phyloP scores from a whole-genome alignment of 352 stramenopile species.

The Globisporangium cylindrosporum region DNA sequence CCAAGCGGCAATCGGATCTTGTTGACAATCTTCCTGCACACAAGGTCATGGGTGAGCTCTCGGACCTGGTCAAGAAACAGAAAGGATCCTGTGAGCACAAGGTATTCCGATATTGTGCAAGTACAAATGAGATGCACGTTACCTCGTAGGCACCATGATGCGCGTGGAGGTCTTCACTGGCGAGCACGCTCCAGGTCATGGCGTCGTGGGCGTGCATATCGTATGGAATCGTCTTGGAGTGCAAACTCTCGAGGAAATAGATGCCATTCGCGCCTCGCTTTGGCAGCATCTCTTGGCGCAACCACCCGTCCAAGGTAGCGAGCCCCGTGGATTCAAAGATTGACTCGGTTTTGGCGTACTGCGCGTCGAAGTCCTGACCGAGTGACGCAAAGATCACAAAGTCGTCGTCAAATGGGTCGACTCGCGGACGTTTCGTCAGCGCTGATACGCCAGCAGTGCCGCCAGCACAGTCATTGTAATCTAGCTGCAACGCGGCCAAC shows the following conservation, averaged over 20 bases:
- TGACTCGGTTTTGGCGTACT: constrained; percentile 25
- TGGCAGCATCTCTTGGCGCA: not conserved
- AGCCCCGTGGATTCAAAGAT: constrained; percentile 25
- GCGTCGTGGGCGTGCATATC: not conserved
- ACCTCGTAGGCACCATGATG: constrained; percentile 9
- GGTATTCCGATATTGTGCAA: not conserved
- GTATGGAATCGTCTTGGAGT: not conserved
- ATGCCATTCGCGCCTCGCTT: constrained; percentile 15
- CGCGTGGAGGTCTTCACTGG: not conserved
- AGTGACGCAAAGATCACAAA: constrained; percentile 31
- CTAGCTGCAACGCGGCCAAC: not conserved
- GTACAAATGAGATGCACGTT: too few species aligned
- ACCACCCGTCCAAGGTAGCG: constrained; percentile 22
- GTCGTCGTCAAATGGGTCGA: constrained; percentile 1
- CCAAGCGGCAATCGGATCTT: constrained; percentile 4
- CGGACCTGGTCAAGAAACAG: constrained; percentile 2
- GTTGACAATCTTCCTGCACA: constrained; percentile 9
- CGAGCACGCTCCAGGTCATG: not conserved
- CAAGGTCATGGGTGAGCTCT: constrained; percentile 1
- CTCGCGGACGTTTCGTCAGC: not conserved
- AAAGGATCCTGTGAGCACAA: not conserved
- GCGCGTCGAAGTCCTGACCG: constrained; percentile 20
- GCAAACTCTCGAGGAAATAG: constrained; percentile 19
- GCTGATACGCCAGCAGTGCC: not conserved
- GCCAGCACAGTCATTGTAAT: not conserved